Conservation (phyloP, 352 stramenopile species). For the Globisporangium canariense region DNA sequence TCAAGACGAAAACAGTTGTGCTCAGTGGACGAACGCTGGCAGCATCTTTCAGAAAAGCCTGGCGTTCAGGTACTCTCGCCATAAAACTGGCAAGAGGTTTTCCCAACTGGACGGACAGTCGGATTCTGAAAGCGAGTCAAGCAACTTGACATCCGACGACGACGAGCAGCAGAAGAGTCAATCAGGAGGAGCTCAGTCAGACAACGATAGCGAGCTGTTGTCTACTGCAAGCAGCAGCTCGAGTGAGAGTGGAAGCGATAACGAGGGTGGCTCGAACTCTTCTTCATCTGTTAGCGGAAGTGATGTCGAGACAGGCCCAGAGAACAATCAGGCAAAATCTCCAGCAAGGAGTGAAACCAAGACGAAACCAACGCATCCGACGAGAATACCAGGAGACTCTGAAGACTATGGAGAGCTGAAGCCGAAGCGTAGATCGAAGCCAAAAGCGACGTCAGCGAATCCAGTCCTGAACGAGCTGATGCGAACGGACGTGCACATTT, state of each 20-base stretch:
- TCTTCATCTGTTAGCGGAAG: constrained; percentile 34
- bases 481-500: constrained; percentile 57
- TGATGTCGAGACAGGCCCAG: constrained; percentile 27
- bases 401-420: constrained; percentile 4
- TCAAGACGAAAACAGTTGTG: constrained; percentile 16
- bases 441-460: constrained; percentile 21
- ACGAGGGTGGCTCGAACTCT: constrained; percentile 34
- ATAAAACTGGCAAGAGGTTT: constrained; percentile 18
- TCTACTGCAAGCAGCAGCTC: constrained; percentile 49
- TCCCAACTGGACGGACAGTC: constrained; percentile 58
- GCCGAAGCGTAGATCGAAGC: constrained; percentile 14
- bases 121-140: constrained; percentile 52
- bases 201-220: constrained; percentile 32
- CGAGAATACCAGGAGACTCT: background rate
- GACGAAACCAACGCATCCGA: background rate
- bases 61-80: constrained; percentile 26
- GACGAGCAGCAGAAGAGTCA: constrained; percentile 35
- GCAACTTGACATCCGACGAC: constrained; percentile 45
- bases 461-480: constrained; percentile 72
- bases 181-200: constrained; percentile 29
- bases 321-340: constrained; percentile 4
- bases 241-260: constrained; percentile 59
- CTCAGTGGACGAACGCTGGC: background rate
- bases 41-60: constrained; percentile 40
- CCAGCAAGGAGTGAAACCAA: background rate